Evolutionary conservation across 768 basidiomycete species (phyloP).

Genomic region (Polyporus arcularius): DNA sequence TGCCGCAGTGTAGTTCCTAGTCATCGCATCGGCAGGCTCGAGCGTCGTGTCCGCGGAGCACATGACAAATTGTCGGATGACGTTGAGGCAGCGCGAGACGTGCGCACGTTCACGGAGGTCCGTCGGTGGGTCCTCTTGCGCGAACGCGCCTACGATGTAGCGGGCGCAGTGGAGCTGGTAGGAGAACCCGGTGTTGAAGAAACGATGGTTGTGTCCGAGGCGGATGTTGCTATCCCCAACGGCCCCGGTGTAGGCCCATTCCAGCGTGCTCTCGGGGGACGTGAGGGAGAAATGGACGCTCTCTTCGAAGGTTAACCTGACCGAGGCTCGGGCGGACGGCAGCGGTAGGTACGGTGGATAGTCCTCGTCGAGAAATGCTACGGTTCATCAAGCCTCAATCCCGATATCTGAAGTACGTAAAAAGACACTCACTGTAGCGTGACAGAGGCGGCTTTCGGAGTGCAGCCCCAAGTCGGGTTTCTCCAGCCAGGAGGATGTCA

Average conservation of each 20-base stretch:
- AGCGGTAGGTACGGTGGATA: not conserved
- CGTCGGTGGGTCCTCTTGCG: constrained; percentile 1
- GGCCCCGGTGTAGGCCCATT: constrained; percentile 33
- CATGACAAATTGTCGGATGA: constrained; percentile 32
- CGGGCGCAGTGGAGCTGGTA: constrained; percentile 28
- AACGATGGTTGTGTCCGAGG: constrained; percentile 29
- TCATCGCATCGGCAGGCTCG: constrained; percentile 21
- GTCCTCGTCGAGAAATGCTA: constrained; percentile 1
- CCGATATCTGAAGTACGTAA: not conserved
- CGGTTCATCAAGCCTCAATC: too few relatives aligned
- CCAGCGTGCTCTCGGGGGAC: constrained; percentile 24
- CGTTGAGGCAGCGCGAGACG: constrained; percentile 33
- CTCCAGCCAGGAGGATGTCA: not conserved
- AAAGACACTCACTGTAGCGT: not conserved
- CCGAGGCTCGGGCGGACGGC: not conserved
- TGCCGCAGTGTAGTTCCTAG: constrained; percentile 6
- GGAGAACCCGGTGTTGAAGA: constrained; percentile 28
- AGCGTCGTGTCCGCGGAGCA: constrained; percentile 35
- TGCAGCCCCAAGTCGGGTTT: not conserved
- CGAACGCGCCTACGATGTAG: constrained; percentile 11
- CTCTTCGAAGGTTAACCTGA: constrained; percentile 27
- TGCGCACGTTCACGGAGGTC: constrained; percentile 9
- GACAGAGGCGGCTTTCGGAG: not conserved
- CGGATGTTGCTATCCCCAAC: constrained; percentile 26
- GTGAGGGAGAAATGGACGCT: constrained; percentile 31